These are phyloP conservation scores for Boletus rufocinnamomeus DNA, from an alignment of 768 basidiomycete species.

Conservation along the genomic window DNA sequence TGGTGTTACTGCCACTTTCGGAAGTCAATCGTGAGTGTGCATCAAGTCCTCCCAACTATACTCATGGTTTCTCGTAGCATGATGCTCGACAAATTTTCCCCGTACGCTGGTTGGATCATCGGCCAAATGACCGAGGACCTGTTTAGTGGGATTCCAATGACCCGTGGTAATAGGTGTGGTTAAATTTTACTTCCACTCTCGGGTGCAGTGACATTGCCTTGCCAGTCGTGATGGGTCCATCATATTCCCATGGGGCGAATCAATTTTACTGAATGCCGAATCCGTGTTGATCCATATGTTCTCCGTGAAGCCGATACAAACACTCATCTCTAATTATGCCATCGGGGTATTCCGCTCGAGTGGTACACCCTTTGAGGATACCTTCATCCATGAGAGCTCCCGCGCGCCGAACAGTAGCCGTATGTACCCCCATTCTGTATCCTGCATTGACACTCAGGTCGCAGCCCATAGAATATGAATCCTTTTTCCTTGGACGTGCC, in stretches of 20 bases:
- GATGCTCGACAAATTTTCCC: conserved; percentile 3
- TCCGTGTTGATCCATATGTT: conserved; percentile 20
- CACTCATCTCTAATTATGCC: conserved; percentile 9
- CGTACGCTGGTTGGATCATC: background rate
- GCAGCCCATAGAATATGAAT: conserved; percentile 1
- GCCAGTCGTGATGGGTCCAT: conserved; percentile 12
- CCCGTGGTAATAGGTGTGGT: conserved; percentile 7
- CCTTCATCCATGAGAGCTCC: conserved; percentile 5
- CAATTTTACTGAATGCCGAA: conserved; percentile 6
- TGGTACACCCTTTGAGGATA: conserved; percentile 1
- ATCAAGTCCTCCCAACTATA: background rate
- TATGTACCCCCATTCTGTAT: background rate
- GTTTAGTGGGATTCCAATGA: conserved; percentile 15
- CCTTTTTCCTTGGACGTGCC: conserved; percentile 17
- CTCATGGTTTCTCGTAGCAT: background rate
- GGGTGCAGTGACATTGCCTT: background rate
- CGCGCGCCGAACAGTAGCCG: conserved; percentile 11
- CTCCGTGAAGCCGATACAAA: conserved; percentile 10
- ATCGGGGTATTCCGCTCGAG: conserved; percentile 5
- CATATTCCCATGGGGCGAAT: conserved; percentile 14
- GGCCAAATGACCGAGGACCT: conserved; percentile 13
- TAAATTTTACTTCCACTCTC: background rate
- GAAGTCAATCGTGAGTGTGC: conserved; percentile 7
- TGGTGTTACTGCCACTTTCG: conserved; percentile 9
- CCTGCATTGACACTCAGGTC: background rate